Conservation (phyloP, 306 rosid genomes). For the Arachis stenosperma region DNA sequence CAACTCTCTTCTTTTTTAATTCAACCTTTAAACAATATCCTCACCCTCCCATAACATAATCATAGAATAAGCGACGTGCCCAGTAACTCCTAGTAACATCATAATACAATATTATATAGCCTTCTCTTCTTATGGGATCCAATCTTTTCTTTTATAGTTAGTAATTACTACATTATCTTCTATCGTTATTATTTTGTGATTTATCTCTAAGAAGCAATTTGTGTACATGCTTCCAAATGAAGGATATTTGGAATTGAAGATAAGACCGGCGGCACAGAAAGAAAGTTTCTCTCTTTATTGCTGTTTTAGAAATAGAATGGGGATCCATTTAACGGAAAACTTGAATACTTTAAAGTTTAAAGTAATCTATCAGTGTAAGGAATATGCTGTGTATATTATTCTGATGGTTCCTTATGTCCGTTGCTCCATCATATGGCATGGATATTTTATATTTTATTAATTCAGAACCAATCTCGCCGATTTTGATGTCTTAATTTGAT, state of each 20-base stretch:
- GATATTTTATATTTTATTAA: not conserved
- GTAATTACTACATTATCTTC: not conserved
- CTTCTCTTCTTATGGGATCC: not conserved
- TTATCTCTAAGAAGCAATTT: not conserved
- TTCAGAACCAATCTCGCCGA: not conserved
- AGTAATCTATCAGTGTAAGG: not conserved
- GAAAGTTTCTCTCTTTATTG: not conserved
- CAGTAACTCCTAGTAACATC: not conserved
- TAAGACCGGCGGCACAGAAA: not conserved
- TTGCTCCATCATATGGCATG: not conserved
- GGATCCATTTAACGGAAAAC: not conserved
- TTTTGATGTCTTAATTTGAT: not conserved
- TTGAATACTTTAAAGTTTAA: not conserved
- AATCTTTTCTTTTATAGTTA: not conserved
- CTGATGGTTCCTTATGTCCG: conserved; percentile 10
- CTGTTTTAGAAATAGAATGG: not conserved
- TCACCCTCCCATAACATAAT: not conserved
- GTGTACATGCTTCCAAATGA: not conserved
- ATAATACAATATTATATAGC: too few relatives aligned
- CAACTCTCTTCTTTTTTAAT: not conserved
- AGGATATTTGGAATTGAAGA: too few relatives aligned
- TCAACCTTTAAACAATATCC: not conserved
- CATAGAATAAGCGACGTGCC: not conserved
- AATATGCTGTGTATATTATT: conserved; percentile 3
- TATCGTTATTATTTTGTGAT: not conserved